Percentiles rank a stretch among this genome's conserved stretches.
Conservation (phyloP, 495 filamentous ascomycete genomes). For the Immersiella caudata region DNA sequence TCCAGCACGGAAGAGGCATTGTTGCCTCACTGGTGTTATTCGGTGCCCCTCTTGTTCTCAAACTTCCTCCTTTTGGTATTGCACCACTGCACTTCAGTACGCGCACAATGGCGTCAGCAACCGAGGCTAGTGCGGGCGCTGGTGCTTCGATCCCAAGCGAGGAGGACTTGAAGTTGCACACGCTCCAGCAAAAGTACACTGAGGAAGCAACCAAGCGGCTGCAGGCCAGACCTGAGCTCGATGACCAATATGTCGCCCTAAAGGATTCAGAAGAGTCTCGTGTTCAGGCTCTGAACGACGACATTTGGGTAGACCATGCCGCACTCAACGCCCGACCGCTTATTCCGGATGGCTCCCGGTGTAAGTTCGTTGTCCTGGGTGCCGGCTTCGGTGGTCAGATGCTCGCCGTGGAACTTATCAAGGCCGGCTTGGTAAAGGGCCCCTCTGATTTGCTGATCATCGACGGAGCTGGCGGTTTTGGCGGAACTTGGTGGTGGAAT, state of each 20-base stretch:
- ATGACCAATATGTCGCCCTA: constrained; percentile 46
- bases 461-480: constrained; percentile 53
- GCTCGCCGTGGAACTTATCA: constrained; percentile 52
- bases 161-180: constrained; percentile 32
- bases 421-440: constrained; percentile 46
- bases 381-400: constrained; percentile 56
- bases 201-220: constrained; percentile 53
- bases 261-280: constrained; percentile 31
- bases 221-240: constrained; percentile 39
- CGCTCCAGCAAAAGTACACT: constrained; percentile 44
- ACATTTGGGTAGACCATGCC: constrained; percentile 51
- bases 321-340: constrained; percentile 40
- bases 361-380: constrained; percentile 54
- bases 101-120: constrained; percentile 9
- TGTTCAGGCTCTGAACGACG: constrained; percentile 43
- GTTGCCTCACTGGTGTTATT: too few species aligned
- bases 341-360: constrained; percentile 33
- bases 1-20: too few species aligned
- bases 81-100: background rate
- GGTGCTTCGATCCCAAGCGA: constrained; percentile 14
- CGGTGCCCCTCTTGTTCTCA: too few species aligned
- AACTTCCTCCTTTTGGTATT: background rate
- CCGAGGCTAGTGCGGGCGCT: background rate
- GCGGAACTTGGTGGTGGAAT: constrained; percentile 63
- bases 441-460: constrained; percentile 53